These are phyloP conservation scores for Saccharomycopsis capsularis DNA, from an alignment of 805 yeast genomes.

Conservation along the genomic window DNA sequence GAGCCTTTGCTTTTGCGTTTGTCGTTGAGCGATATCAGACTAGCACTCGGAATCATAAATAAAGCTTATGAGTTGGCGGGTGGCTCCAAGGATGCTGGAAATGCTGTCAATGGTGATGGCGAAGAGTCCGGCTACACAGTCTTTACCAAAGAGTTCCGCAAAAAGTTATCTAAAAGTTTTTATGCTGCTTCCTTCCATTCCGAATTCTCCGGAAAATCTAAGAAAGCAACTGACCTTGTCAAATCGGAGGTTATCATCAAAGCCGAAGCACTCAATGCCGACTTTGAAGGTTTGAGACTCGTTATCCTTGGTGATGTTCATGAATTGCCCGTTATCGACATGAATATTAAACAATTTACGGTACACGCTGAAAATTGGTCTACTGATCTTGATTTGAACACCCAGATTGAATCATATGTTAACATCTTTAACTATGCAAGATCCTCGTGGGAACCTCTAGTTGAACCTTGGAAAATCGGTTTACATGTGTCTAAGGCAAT, in stretches of 20 bases:
- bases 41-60: slow-evolving; percentile 69
- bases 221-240: slow-evolving; percentile 21
- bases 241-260: slow-evolving; percentile 36
- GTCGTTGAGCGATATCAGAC: slow-evolving; percentile 76
- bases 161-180: slow-evolving; percentile 39
- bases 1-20: slow-evolving; percentile 79
- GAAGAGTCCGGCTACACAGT: slow-evolving; percentile 28
- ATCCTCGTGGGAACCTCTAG: slow-evolving; percentile 90
- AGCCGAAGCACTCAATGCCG: slow-evolving; percentile 61
- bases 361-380: slow-evolving; percentile 78
- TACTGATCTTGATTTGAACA: slow-evolving; percentile 64
- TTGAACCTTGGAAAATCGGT: slow-evolving; percentile 82
- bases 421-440: slow-evolving; percentile 83
- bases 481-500: slow-evolving; percentile 52
- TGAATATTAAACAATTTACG: slow-evolving; percentile 64
- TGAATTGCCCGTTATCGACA: slow-evolving; percentile 80
- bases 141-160: slow-evolving; percentile 59
- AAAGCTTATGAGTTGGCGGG: slow-evolving; percentile 55
- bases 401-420: slow-evolving; percentile 55
- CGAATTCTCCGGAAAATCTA: slow-evolving; percentile 35
- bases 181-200: slow-evolving; percentile 65
- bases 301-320: slow-evolving; percentile 87
- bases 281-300: slow-evolving; percentile 68
- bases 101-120: slow-evolving; percentile 21
- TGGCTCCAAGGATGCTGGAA: slow-evolving; percentile 19